Conservation (phyloP, 2,329 filamentous ascomycete species). For the Emmonsia crescens region DNA sequence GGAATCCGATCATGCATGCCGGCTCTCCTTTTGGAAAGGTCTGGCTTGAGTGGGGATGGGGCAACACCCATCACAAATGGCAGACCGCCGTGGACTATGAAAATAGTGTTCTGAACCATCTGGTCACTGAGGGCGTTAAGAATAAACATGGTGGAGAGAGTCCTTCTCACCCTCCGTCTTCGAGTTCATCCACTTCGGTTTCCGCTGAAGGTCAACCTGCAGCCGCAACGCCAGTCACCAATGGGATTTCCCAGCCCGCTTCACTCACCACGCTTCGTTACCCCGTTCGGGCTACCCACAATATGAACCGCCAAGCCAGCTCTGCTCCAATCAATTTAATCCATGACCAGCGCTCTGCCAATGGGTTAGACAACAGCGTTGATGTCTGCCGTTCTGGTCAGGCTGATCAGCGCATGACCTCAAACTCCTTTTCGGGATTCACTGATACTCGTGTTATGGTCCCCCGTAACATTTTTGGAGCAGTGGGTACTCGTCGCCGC, state of each 20-base stretch:
- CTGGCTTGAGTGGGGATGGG: constrained; percentile 12
- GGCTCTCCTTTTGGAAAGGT: constrained; percentile 13
- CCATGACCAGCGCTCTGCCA: neutral
- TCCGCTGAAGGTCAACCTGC: neutral
- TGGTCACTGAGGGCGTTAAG: constrained; percentile 12
- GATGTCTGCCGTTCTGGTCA: neutral
- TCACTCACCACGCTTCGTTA: neutral
- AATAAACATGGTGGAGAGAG: neutral
- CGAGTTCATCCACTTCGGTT: neutral
- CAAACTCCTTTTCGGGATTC: neutral
- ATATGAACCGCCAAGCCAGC: neutral
- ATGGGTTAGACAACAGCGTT: neutral
- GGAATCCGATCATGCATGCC: constrained; percentile 7
- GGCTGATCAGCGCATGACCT: neutral
- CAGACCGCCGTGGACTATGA: constrained; percentile 12
- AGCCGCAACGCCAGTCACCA: neutral
- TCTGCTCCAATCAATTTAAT: neutral
- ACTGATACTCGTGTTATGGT: neutral
- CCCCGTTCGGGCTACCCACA: neutral
- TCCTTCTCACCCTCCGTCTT: neutral
- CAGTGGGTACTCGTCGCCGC: neutral
- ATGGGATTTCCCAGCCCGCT: neutral
- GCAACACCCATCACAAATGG: constrained; percentile 9
- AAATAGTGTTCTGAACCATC: constrained; percentile 3
- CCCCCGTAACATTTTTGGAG: neutral